phyloP scores from a whole-genome alignment of 1,139 yeast genomes.

The Candida pseudocylindracea region DNA sequence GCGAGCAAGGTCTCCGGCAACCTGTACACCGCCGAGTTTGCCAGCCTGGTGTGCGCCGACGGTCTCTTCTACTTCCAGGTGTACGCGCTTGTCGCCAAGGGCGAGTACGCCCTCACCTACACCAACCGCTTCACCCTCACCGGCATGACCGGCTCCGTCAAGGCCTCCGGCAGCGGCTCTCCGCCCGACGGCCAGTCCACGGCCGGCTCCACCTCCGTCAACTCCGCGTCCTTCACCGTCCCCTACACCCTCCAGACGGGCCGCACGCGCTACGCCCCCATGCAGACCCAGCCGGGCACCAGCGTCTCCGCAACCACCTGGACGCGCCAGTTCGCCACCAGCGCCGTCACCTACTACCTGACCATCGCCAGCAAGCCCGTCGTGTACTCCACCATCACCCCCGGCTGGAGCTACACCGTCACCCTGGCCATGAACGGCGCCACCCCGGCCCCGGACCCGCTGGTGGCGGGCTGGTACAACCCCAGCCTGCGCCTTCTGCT shows the following conservation, averaged over 20 bases:
- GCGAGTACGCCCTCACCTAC: slow-evolving; percentile 49
- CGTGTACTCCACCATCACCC: slow-evolving; percentile 44
- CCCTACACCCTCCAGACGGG: slow-evolving; percentile 67
- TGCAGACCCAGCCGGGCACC: slow-evolving; percentile 73
- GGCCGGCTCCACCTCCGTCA: slow-evolving; percentile 8
- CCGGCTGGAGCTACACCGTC: slow-evolving; percentile 62
- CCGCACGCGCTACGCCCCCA: slow-evolving; percentile 57
- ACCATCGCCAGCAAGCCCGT: slow-evolving; percentile 18
- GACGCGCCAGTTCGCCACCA: slow-evolving; percentile 39
- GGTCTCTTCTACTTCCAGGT: slow-evolving; percentile 61
- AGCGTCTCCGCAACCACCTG: slow-evolving; percentile 43
- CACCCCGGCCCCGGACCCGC: slow-evolving; percentile 23
- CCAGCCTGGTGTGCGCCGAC: slow-evolving; percentile 21
- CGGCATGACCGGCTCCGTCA: slow-evolving; percentile 45
- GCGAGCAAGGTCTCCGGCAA: no score
- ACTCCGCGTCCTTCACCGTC: slow-evolving; percentile 16
- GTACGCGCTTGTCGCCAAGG: slow-evolving; percentile 12
- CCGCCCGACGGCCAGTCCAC: background rate
- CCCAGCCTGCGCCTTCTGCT: slow-evolving; percentile 21
- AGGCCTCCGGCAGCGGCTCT: background rate
- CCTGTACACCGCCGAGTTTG: slow-evolving; percentile 18
- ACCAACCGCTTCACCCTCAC: slow-evolving; percentile 38
- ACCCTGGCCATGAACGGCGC: slow-evolving; percentile 49
- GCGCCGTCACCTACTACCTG: slow-evolving; percentile 33
- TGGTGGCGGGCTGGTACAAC: slow-evolving; percentile 15